Evolutionary conservation across 2,329 filamentous ascomycete species (phyloP).

Genomic region (Phialophora chinensis): DNA sequence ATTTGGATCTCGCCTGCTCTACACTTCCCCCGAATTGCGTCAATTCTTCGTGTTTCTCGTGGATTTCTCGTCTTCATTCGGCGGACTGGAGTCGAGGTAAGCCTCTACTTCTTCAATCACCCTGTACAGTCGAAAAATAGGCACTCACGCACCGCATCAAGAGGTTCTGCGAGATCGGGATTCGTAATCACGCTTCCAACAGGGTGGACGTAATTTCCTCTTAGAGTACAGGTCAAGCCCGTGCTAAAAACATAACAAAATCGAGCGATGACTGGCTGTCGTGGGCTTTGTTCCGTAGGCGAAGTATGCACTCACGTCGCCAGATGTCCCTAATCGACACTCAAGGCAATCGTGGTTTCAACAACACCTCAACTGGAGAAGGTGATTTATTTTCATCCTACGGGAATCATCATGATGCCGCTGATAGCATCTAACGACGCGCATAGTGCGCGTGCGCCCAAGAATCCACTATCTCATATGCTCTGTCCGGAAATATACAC

Average conservation of each 20-base stretch:
- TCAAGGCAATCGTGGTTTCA: neutral
- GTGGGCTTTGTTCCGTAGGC: too few relatives aligned
- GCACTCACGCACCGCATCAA: neutral
- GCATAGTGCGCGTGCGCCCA: neutral
- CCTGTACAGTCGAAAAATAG: neutral
- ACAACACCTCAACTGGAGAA: neutral
- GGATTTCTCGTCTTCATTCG: neutral
- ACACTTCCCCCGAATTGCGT: neutral
- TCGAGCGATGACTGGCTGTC: too few relatives aligned
- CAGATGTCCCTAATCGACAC: neutral
- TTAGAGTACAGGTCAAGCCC: too few relatives aligned
- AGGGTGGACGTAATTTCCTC: too few relatives aligned
- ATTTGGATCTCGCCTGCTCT: neutral
- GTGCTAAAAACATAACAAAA: too few relatives aligned
- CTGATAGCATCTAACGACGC: neutral
- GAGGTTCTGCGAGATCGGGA: too few relatives aligned
- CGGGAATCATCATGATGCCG: neutral
- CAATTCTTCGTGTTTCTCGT: neutral
- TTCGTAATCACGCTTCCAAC: too few relatives aligned
- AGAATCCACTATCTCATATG: conserved; percentile 9
- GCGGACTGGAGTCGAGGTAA: neutral
- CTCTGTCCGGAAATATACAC: conserved; percentile 10
- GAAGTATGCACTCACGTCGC: neutral
- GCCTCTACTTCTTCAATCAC: neutral
- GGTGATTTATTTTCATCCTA: neutral